Conservation (phyloP, 2,329 filamentous ascomycete species). For the Neoarthrinium moseri region DNA sequence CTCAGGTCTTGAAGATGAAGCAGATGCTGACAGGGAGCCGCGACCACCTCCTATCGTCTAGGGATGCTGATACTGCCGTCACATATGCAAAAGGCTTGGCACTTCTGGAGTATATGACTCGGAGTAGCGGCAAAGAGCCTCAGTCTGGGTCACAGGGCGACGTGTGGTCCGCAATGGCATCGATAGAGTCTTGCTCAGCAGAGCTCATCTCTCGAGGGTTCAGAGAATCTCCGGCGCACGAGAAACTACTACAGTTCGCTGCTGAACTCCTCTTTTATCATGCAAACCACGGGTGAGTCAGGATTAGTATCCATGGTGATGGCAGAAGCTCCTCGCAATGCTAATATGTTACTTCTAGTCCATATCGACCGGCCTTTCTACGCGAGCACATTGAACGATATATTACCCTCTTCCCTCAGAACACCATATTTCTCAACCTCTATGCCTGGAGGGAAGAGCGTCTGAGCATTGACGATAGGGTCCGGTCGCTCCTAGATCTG, state of each 20-base stretch:
- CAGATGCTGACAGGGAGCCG: constrained; percentile 53
- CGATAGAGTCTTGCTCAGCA: constrained; percentile 38
- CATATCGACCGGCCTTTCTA: constrained; percentile 67
- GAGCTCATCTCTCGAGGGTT: constrained; percentile 39
- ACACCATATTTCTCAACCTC: constrained; percentile 72
- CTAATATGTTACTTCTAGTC: constrained; percentile 33
- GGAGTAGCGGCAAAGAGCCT: constrained; percentile 38
- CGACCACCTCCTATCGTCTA: constrained; percentile 54
- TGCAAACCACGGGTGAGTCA: constrained; percentile 52
- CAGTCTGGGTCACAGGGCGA: constrained; percentile 50
- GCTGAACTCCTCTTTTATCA: constrained; percentile 67
- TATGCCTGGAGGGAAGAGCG: constrained; percentile 73
- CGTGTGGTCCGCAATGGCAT: constrained; percentile 47
- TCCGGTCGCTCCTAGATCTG: constrained; percentile 63
- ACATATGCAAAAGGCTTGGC: constrained; percentile 61
- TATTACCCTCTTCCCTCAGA: constrained; percentile 66
- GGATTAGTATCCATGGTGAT: not conserved
- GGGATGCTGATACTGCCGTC: constrained; percentile 46
- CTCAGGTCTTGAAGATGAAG: constrained; percentile 49
- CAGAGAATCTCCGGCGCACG: constrained; percentile 40
- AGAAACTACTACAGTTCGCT: constrained; percentile 68
- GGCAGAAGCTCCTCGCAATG: not conserved
- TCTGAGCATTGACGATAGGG: constrained; percentile 72
- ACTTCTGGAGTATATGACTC: constrained; percentile 66
- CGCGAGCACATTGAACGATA: constrained; percentile 61